Evolutionary conservation across 805 yeast genomes (phyloP).

Genomic region (Deakozyma indianensis): DNA sequence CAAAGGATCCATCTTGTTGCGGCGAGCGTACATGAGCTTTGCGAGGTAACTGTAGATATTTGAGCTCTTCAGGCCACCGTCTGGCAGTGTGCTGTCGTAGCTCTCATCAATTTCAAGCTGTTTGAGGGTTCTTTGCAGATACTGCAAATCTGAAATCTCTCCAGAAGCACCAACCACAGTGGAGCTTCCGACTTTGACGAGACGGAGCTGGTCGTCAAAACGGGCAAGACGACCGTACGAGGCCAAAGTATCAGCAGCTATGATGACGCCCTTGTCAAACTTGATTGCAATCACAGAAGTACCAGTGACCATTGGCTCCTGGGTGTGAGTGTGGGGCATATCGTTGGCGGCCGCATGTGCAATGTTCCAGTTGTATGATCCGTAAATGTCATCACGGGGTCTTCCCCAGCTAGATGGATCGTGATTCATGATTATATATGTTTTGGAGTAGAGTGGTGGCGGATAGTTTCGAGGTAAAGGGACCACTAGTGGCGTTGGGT

Average conservation of each 20-base stretch:
- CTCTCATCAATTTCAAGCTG: constrained; percentile 66
- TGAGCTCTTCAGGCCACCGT: constrained; percentile 63
- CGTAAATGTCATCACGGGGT: constrained; percentile 72
- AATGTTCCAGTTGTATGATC: constrained; percentile 43
- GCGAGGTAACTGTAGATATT: constrained; percentile 81
- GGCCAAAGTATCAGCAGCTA: constrained; percentile 89
- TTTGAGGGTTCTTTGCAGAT: constrained; percentile 57
- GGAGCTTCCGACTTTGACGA: constrained; percentile 68
- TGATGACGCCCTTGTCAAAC: constrained; percentile 75
- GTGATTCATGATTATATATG: constrained; percentile 58
- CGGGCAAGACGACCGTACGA: constrained; percentile 89
- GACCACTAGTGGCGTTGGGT: not conserved
- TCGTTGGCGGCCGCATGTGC: constrained; percentile 40
- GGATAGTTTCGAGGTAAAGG: not conserved
- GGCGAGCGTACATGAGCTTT: constrained; percentile 69
- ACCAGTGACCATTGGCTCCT: constrained; percentile 91
- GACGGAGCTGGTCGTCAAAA: constrained; percentile 72
- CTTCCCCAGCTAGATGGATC: constrained; percentile 94
- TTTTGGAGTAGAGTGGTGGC: not conserved
- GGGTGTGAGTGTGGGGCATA: constrained; percentile 74
- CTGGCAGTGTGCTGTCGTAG: constrained; percentile 39
- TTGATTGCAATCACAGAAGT: constrained; percentile 89
- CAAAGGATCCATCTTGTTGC: constrained; percentile 87
- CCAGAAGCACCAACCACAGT: constrained; percentile 92
- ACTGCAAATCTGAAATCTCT: constrained; percentile 87